These are phyloP conservation scores for Tricholoma furcatifolium DNA, from an alignment of 768 basidiomycete species.

Conservation along the genomic window DNA sequence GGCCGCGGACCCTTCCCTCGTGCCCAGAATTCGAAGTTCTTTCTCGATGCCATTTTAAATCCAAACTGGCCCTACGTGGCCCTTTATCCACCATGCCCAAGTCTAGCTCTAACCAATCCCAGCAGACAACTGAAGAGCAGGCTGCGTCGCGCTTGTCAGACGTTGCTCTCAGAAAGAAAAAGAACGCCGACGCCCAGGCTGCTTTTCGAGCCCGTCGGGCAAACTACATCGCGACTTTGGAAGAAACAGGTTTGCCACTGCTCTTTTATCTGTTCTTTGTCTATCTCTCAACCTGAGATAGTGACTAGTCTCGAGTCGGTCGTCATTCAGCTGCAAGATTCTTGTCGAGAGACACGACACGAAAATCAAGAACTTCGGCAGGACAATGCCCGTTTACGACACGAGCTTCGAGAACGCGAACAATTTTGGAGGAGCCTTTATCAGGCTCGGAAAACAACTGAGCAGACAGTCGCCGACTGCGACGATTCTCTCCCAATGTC, in stretches of 20 bases:
- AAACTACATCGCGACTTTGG: slow-evolving; percentile 85
- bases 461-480: slow-evolving; percentile 42
- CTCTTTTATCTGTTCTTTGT: slow-evolving; percentile 13
- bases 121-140: slow-evolving; percentile 33
- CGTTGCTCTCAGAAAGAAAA: slow-evolving; percentile 77
- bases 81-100: slow-evolving; percentile 37
- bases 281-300: slow-evolving; percentile 1
- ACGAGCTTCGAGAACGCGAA: slow-evolving; percentile 70
- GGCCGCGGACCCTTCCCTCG: slow-evolving; percentile 62
- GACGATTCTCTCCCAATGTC: slow-evolving; percentile 54
- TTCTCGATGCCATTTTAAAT: slow-evolving; percentile 61
- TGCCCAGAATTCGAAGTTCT: slow-evolving; percentile 69
- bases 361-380: slow-evolving; percentile 63
- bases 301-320: slow-evolving; percentile 86
- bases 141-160: slow-evolving; percentile 51
- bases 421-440: slow-evolving; percentile 70
- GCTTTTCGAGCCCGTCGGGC: slow-evolving; percentile 80
- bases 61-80: slow-evolving; percentile 24
- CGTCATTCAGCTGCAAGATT: slow-evolving; percentile 80
- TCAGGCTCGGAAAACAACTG: slow-evolving; percentile 59
- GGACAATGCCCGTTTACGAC: slow-evolving; percentile 63
- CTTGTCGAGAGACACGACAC: slow-evolving; percentile 64
- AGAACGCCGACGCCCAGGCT: slow-evolving; percentile 88
- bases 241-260: slow-evolving; percentile 61
- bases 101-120: slow-evolving; percentile 29